Conservation (phyloP, 306 rosid species). For the Prosopis cineraria region DNA sequence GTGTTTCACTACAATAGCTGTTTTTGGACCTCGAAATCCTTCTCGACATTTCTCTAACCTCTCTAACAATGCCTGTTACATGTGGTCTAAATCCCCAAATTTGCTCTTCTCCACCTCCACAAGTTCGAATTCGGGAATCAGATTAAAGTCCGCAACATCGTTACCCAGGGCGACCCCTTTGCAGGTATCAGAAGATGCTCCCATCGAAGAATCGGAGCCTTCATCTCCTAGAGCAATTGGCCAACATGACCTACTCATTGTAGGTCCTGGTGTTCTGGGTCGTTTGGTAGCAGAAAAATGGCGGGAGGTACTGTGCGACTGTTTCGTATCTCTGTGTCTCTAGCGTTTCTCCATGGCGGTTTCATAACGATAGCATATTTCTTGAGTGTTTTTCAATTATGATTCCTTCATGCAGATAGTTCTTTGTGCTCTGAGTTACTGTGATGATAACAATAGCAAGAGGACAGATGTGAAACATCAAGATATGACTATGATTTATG, state of each 20-base stretch:
- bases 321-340: neutral
- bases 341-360: too few relatives aligned
- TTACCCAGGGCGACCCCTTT: slow-evolving; percentile 47
- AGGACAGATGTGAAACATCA: neutral
- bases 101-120: slow-evolving; percentile 24
- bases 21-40: slow-evolving; percentile 34
- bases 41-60: slow-evolving; percentile 37
- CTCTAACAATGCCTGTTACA: slow-evolving; percentile 16
- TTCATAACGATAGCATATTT: too few relatives aligned
- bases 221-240: slow-evolving; percentile 42
- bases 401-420: slow-evolving; percentile 3
- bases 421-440: neutral
- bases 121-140: slow-evolving; percentile 26
- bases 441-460: neutral
- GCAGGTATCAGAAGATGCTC: slow-evolving; percentile 52
- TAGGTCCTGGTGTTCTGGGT: slow-evolving; percentile 97
- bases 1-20: slow-evolving; percentile 34
- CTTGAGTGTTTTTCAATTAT: neutral
- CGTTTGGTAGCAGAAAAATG: slow-evolving; percentile 88
- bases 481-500: neutral
- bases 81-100: slow-evolving; percentile 13
- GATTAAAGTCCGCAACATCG: slow-evolving; percentile 33
- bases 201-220: slow-evolving; percentile 8
- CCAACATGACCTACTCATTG: slow-evolving; percentile 71
- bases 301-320: slow-evolving; percentile 62